These are phyloP conservation scores for Lanmaoa pseudosensibilis DNA, from an alignment of 768 basidiomycete species.

Conservation along the genomic window DNA sequence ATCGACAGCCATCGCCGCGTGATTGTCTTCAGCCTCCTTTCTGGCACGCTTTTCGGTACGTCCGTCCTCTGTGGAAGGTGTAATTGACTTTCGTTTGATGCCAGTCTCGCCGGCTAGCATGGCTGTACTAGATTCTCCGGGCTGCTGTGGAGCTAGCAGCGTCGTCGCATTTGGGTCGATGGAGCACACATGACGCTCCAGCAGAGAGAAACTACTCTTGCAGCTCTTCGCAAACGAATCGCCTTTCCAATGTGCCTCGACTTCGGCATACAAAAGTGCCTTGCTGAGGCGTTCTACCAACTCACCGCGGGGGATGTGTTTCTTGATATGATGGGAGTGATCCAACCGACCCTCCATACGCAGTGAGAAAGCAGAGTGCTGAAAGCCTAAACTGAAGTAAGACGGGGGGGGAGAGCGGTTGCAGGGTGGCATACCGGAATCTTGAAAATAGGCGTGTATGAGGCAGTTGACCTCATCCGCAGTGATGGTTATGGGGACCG, in stretches of 20 bases:
- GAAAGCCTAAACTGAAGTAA: slow-evolving; percentile 54
- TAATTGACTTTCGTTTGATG: slow-evolving; percentile 53
- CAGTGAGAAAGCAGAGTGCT: slow-evolving; percentile 80
- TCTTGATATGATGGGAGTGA: slow-evolving; percentile 62
- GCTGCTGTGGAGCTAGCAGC: slow-evolving; percentile 17
- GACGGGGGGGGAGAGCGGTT: slow-evolving; percentile 4
- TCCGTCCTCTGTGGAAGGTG: slow-evolving; percentile 44
- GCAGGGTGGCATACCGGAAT: slow-evolving; percentile 57
- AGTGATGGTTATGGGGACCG: slow-evolving; percentile 58
- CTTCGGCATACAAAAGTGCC: slow-evolving; percentile 77
- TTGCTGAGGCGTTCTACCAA: slow-evolving; percentile 79
- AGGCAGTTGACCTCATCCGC: slow-evolving; percentile 86
- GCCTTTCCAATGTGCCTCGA: slow-evolving; percentile 78
- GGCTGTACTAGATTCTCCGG: slow-evolving; percentile 10
- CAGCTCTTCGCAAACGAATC: slow-evolving; percentile 63
- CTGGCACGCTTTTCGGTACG: slow-evolving; percentile 66
- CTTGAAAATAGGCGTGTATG: slow-evolving; percentile 80
- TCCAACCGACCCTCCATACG: slow-evolving; percentile 74
- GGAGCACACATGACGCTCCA: slow-evolving; percentile 73
- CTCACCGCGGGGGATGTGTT: slow-evolving; percentile 79
- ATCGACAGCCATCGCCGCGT: slow-evolving; percentile 42
- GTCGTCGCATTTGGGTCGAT: slow-evolving; percentile 38
- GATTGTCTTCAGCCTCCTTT: slow-evolving; percentile 45
- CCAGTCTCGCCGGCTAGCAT: slow-evolving; percentile 21
- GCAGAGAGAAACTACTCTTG: slow-evolving; percentile 69